phyloP scores from a whole-genome alignment of 805 yeast genomes.

The Zygosaccharomyces bailii region DNA sequence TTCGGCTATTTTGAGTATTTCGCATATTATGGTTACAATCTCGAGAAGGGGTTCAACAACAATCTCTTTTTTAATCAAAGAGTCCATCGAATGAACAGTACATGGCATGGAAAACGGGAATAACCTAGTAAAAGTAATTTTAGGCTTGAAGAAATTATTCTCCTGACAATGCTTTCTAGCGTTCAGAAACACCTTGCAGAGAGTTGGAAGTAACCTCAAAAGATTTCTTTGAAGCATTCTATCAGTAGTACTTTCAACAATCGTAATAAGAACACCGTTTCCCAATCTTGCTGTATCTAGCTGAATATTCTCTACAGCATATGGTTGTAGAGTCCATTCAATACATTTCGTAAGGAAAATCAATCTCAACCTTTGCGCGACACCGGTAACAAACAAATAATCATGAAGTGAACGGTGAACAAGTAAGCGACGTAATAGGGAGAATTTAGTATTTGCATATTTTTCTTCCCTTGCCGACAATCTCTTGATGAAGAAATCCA shows the following conservation, averaged over 20 bases:
- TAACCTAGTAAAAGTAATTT: slow-evolving; percentile 60
- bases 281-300: slow-evolving; percentile 55
- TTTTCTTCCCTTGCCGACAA: slow-evolving; percentile 38
- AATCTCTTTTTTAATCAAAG: slow-evolving; percentile 63
- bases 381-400: slow-evolving; percentile 19
- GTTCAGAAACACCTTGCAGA: slow-evolving; percentile 49
- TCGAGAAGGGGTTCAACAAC: slow-evolving; percentile 73
- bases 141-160: slow-evolving; percentile 45
- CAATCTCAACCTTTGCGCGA: slow-evolving; percentile 25
- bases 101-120: slow-evolving; percentile 72
- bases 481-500: slow-evolving; percentile 10
- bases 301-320: slow-evolving; percentile 48
- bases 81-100: slow-evolving; percentile 61
- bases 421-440: slow-evolving; percentile 56
- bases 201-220: slow-evolving; percentile 51
- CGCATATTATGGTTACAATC: slow-evolving; percentile 57
- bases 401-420: slow-evolving; percentile 34
- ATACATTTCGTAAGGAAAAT: slow-evolving; percentile 46
- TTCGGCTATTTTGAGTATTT: slow-evolving; percentile 50
- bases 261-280: slow-evolving; percentile 52
- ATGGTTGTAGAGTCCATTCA: slow-evolving; percentile 57
- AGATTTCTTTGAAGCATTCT: slow-evolving; percentile 45
- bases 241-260: slow-evolving; percentile 42
- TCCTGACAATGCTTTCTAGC: slow-evolving; percentile 48
- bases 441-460: slow-evolving; percentile 57